Conservation (phyloP, 768 basidiomycete species). For the Tylopilus intermedius region DNA sequence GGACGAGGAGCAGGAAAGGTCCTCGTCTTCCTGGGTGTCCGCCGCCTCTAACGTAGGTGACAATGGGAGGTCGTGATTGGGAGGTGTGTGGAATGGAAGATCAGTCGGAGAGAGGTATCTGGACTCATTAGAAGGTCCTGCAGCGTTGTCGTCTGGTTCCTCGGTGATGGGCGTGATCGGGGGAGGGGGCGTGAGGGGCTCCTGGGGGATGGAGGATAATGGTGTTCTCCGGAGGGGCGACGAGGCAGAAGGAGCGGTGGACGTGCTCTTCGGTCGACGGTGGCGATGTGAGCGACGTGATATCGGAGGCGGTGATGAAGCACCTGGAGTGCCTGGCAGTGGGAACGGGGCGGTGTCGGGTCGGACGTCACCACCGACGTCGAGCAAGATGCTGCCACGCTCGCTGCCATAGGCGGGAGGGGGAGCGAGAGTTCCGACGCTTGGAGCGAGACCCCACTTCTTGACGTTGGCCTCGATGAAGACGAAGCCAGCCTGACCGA, state of each 20-base stretch:
- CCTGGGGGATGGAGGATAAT: conserved; percentile 37
- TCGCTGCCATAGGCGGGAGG: conserved; percentile 98
- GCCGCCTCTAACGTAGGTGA: conserved; percentile 29
- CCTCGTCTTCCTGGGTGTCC: conserved; percentile 22
- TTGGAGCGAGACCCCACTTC: conserved; percentile 98
- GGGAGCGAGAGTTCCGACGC: conserved; percentile 93
- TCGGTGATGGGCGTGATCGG: conserved; percentile 81
- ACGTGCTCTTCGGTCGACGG: conserved; percentile 46
- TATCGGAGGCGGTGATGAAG: conserved; percentile 40
- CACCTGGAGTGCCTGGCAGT: conserved; percentile 36
- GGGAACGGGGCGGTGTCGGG: conserved; percentile 34
- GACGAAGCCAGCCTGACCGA: conserved; percentile 97
- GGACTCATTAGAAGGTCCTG: conserved; percentile 47
- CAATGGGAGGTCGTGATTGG: conserved; percentile 44
- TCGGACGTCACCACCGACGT: conserved; percentile 55
- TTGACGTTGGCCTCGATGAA: conserved; percentile 99
- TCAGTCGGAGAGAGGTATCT: conserved; percentile 63
- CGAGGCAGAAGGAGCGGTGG: conserved; percentile 43
- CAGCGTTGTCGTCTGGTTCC: conserved; percentile 44
- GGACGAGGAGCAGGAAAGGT: conserved; percentile 25
- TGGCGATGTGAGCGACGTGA: conserved; percentile 57
- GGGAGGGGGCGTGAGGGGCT: conserved; percentile 47
- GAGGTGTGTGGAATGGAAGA: conserved; percentile 53
- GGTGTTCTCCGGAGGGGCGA: conserved; percentile 63
- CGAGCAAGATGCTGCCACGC: conserved; percentile 90